Evolutionary conservation across 2,329 filamentous ascomycete species (phyloP).

Genomic region (Pyrenochaeta sp.): DNA sequence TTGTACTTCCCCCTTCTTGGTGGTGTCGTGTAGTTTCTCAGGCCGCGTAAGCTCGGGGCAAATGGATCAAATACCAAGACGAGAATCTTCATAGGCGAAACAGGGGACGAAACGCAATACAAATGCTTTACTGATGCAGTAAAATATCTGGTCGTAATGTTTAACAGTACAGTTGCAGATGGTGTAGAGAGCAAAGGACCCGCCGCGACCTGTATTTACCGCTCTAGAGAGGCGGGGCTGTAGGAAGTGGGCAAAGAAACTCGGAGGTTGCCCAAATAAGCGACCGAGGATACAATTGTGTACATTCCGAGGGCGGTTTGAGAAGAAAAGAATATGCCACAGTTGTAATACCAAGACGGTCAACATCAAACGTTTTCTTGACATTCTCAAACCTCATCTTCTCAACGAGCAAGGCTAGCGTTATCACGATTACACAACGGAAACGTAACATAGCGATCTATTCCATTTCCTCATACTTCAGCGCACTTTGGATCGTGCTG

Average conservation of each 20-base stretch:
- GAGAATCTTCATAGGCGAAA: slow-evolving; percentile 35
- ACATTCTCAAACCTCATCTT: slow-evolving; percentile 26
- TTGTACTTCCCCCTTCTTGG: slow-evolving; percentile 29
- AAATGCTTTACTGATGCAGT: slow-evolving; percentile 36
- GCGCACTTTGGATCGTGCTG: too few relatives aligned
- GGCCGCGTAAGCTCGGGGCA: slow-evolving; percentile 39
- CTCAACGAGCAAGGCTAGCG: slow-evolving; percentile 29
- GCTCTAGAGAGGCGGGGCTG: slow-evolving; percentile 15
- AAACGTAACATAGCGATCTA: slow-evolving; percentile 36
- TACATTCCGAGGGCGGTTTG: too few relatives aligned
- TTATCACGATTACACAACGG: slow-evolving; percentile 32
- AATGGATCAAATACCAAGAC: slow-evolving; percentile 31
- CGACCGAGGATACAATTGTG: too few relatives aligned
- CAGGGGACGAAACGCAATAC: slow-evolving; percentile 33
- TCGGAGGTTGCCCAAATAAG: too few relatives aligned
- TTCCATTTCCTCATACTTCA: slow-evolving; percentile 12
- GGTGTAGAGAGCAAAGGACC: slow-evolving; percentile 29
- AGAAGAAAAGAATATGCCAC: slow-evolving; percentile 22
- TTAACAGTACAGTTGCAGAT: slow-evolving; percentile 30
- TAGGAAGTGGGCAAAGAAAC: slow-evolving; percentile 26
- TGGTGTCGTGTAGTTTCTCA: slow-evolving; percentile 32
- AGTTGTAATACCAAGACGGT: slow-evolving; percentile 35
- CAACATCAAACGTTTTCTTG: slow-evolving; percentile 30
- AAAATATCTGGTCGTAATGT: slow-evolving; percentile 35
- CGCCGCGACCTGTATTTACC: slow-evolving; percentile 29